Percentiles rank a stretch among this genome's conserved stretches.
phyloP scores from a whole-genome alignment of 106 monocot genomes.

The Acorus gramineus region DNA sequence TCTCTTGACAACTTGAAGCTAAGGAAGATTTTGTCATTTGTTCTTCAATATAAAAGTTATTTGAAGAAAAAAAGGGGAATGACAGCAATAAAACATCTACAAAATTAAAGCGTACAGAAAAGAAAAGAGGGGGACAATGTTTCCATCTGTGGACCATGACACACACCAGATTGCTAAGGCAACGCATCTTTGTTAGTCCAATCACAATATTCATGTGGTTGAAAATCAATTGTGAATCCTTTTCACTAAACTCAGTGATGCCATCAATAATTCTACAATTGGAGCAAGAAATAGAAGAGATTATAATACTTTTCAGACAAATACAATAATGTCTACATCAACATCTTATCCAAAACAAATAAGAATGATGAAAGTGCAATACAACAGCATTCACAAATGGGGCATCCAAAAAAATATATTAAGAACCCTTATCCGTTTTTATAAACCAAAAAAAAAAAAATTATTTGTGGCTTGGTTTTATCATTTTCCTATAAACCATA shows the following conservation, averaged over 20 bases:
- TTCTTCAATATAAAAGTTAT: too few relatives aligned
- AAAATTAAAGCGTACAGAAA: neutral
- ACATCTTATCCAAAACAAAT: too few relatives aligned
- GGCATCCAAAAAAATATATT: too few relatives aligned
- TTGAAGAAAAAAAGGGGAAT: too few relatives aligned
- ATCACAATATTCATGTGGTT: slow-evolving; percentile 27
- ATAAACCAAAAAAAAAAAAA: neutral
- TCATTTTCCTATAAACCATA: too few relatives aligned
- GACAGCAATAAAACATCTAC: neutral
- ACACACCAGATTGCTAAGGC: slow-evolving; percentile 29
- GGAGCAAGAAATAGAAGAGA: neutral
- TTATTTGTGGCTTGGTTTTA: too few relatives aligned
- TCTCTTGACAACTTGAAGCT: too few relatives aligned
- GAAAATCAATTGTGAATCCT: slow-evolving; percentile 42
- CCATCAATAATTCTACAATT: slow-evolving; percentile 20
- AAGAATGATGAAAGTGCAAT: too few relatives aligned
- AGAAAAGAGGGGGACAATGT: neutral
- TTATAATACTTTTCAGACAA: neutral
- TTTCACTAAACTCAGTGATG: slow-evolving; percentile 31
- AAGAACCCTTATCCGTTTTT: neutral
- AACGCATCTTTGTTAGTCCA: slow-evolving; percentile 17
- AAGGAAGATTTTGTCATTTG: too few relatives aligned
- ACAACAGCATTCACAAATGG: too few relatives aligned
- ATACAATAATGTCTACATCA: too few relatives aligned
- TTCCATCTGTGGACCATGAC: neutral